These are phyloP conservation scores for Microbotryum lychnidis-dioicae DNA, from an alignment of 1,284 basidiomycete genomes.

Conservation along the genomic window DNA sequence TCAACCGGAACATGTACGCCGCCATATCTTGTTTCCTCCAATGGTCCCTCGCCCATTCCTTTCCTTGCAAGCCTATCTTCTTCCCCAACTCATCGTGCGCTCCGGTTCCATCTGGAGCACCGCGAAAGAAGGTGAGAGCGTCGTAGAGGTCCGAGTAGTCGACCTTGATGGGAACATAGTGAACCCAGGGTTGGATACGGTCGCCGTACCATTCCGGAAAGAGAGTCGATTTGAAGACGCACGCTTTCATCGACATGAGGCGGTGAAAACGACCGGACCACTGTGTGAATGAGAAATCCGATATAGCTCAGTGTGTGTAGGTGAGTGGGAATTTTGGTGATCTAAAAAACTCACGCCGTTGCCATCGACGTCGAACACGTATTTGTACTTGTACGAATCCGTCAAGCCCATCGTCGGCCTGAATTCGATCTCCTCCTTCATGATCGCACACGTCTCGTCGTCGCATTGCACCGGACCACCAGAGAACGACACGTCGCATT, in stretches of 20 bases:
- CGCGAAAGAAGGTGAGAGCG: conserved; percentile 51
- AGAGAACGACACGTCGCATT: conserved; percentile 32
- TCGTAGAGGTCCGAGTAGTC: conserved; percentile 46
- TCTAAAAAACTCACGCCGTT: conserved; percentile 29
- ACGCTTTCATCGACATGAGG: conserved; percentile 35
- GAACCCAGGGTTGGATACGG: conserved; percentile 35
- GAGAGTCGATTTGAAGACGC: conserved; percentile 34
- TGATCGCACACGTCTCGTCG: conserved; percentile 33
- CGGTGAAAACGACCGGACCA: conserved; percentile 35
- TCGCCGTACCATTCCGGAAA: conserved; percentile 37
- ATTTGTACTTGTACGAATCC: conserved; percentile 36
- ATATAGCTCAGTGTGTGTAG: no score
- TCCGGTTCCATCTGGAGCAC: conserved; percentile 24
- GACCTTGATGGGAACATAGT: conserved; percentile 37
- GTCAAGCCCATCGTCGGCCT: conserved; percentile 35
- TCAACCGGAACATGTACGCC: conserved; percentile 28
- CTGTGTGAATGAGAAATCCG: conserved; percentile 1
- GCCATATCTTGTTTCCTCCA: conserved; percentile 30
- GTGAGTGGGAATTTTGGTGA: no score
- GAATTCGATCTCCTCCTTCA: conserved; percentile 34
- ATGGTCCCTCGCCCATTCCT: conserved; percentile 28
- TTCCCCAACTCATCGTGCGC: conserved; percentile 23
- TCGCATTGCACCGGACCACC: conserved; percentile 38
- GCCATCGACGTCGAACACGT: conserved; percentile 37
- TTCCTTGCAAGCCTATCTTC: conserved; percentile 22